Evolutionary conservation across 2,329 filamentous ascomycete genomes (phyloP).

Genomic region (Diatrype stigma): DNA sequence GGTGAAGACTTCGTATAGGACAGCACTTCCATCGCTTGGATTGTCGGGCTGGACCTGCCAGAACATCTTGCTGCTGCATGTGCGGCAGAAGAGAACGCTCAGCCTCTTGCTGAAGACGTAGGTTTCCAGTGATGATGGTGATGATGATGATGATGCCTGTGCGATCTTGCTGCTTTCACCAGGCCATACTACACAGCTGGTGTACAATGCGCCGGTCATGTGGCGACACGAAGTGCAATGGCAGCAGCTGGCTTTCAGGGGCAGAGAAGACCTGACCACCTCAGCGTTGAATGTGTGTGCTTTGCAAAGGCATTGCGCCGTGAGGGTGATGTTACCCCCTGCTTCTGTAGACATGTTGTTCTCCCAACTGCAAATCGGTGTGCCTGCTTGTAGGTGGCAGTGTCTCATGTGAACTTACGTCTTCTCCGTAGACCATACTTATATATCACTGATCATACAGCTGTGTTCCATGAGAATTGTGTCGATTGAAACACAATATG

Average conservation of each 20-base stretch:
- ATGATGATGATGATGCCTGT: no score
- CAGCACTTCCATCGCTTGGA: conserved; percentile 6
- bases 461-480: neutral
- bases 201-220: conserved; percentile 38
- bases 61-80: conserved; percentile 42
- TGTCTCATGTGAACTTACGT: neutral
- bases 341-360: neutral
- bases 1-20: conserved; percentile 30
- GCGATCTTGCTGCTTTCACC: conserved; percentile 26
- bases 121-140: conserved; percentile 27
- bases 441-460: neutral
- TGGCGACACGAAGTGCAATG: conserved; percentile 49
- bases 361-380: neutral
- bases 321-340: conserved; percentile 15
- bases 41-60: conserved; percentile 19
- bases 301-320: conserved; percentile 42
- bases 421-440: neutral
- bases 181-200: conserved; percentile 33
- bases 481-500: no score
- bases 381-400: neutral
- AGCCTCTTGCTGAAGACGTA: conserved; percentile 34
- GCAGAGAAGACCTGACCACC: conserved; percentile 32
- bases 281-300: conserved; percentile 34
- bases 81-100: conserved; percentile 37
- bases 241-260: conserved; percentile 38